Percentiles rank a stretch among this genome's conserved stretches.
Evolutionary conservation across 306 rosid species (phyloP).

Genomic region (Cucumis cinereus): DNA sequence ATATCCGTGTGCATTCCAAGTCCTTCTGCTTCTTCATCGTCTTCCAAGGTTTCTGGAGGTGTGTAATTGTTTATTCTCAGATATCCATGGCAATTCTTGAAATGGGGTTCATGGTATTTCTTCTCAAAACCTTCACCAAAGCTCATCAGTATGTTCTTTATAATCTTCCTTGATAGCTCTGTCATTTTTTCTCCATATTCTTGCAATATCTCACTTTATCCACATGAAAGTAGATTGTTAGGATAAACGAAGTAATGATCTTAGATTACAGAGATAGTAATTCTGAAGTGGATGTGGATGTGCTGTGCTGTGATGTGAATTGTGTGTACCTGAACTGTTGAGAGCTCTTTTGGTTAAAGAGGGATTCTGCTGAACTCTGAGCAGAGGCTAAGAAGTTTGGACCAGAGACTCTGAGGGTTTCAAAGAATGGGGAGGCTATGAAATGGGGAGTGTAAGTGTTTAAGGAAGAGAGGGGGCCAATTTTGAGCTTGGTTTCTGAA

Average conservation of each 20-base stretch:
- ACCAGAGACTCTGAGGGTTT: constrained; percentile 74
- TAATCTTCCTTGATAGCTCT: constrained; percentile 48
- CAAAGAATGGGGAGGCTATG: constrained; percentile 97
- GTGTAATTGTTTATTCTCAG: constrained; percentile 73
- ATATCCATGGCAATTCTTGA: constrained; percentile 73
- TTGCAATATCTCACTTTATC: constrained; percentile 51
- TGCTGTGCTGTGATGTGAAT: not conserved
- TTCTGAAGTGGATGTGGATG: not conserved
- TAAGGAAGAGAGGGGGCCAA: constrained; percentile 74
- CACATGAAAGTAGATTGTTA: constrained; percentile 4
- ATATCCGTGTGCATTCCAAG: constrained; percentile 95
- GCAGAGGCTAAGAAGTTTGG: constrained; percentile 73
- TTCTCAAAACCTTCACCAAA: constrained; percentile 50
- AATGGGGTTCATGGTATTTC: constrained; percentile 39
- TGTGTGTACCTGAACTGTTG: constrained; percentile 48
- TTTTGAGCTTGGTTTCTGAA: constrained; percentile 63
- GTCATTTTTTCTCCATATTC: constrained; percentile 85
- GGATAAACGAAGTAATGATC: not conserved
- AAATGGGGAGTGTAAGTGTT: constrained; percentile 82
- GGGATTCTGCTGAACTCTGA: constrained; percentile 45
- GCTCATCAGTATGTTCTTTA: constrained; percentile 43
- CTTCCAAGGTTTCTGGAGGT: constrained; percentile 30
- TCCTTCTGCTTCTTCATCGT: constrained; percentile 45
- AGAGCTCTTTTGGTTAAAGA: constrained; percentile 34
- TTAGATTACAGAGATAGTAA: not conserved